These are phyloP conservation scores for Pseudocercospora pini-densiflorae DNA, from an alignment of 2,329 filamentous ascomycete genomes.

Conservation along the genomic window DNA sequence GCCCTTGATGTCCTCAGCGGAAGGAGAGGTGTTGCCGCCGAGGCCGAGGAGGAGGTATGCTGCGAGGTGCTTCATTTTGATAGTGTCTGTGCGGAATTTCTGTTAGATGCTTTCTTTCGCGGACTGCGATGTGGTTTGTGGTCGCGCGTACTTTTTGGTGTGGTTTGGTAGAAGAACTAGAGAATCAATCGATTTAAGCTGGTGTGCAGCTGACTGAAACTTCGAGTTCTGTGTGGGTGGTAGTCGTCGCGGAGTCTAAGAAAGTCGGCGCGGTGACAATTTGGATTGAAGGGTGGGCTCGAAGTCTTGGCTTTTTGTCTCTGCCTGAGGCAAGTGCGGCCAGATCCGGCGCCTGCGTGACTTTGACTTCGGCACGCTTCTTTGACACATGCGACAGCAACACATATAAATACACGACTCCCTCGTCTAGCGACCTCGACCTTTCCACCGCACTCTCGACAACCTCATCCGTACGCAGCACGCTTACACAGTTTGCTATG, in stretches of 20 bases:
- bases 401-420: neutral
- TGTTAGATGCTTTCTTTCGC: constrained; percentile 13
- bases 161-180: constrained; percentile 64
- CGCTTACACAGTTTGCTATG: constrained; percentile 11
- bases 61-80: constrained; percentile 99
- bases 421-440: neutral
- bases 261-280: neutral
- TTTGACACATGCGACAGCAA: constrained; percentile 6
- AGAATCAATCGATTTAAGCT: constrained; percentile 99
- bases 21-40: constrained; percentile 88
- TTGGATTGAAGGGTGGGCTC: neutral
- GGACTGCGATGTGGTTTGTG: neutral
- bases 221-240: constrained; percentile 70
- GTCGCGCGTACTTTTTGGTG: constrained; percentile 26
- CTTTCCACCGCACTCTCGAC: neutral
- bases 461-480: neutral
- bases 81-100: constrained; percentile 25
- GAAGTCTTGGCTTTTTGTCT: constrained; percentile 11
- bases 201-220: constrained; percentile 94
- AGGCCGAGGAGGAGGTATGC: constrained; percentile 97
- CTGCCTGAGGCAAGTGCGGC: neutral
- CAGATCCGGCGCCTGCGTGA: neutral
- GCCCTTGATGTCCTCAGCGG: constrained; percentile 80
- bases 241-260: constrained; percentile 4
- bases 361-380: neutral